These are phyloP conservation scores for Podila clonocystis DNA, from an alignment of 192 early-diverging fungal species.

Conservation along the genomic window DNA sequence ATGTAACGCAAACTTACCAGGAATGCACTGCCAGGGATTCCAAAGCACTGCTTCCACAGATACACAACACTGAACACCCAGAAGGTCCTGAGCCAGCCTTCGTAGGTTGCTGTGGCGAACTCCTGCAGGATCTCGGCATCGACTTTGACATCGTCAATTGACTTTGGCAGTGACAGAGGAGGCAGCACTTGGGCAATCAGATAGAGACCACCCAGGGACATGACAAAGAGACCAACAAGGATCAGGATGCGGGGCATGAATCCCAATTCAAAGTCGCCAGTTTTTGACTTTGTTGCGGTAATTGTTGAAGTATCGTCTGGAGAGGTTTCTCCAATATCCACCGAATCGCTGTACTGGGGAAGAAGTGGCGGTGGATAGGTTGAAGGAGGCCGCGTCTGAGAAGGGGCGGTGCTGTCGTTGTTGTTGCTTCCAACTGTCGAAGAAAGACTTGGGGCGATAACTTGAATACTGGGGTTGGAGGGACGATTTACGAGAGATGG, in stretches of 20 bases:
- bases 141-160: constrained; percentile 59
- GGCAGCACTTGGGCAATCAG: constrained; percentile 42
- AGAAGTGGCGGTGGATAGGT: constrained; percentile 9
- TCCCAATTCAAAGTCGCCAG: constrained; percentile 19
- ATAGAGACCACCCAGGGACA: constrained; percentile 40
- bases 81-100: constrained; percentile 52
- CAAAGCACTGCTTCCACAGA: constrained; percentile 67
- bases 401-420: not conserved
- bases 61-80: constrained; percentile 59
- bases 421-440: not conserved
- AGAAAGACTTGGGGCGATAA: not conserved
- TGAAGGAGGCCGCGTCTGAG: constrained; percentile 3
- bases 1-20: constrained; percentile 37
- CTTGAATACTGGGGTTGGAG: constrained; percentile 6
- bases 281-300: not conserved
- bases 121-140: constrained; percentile 56
- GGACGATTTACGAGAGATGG: constrained; percentile 19
- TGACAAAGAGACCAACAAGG: constrained; percentile 30
- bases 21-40: constrained; percentile 64
- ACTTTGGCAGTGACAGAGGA: constrained; percentile 55
- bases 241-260: constrained; percentile 43
- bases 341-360: constrained; percentile 22
- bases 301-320: not conserved
- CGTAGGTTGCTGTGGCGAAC: constrained; percentile 50
- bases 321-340: not conserved